Conservation (phyloP, 768 basidiomycete species). For the Xerocomus potaroensis region DNA sequence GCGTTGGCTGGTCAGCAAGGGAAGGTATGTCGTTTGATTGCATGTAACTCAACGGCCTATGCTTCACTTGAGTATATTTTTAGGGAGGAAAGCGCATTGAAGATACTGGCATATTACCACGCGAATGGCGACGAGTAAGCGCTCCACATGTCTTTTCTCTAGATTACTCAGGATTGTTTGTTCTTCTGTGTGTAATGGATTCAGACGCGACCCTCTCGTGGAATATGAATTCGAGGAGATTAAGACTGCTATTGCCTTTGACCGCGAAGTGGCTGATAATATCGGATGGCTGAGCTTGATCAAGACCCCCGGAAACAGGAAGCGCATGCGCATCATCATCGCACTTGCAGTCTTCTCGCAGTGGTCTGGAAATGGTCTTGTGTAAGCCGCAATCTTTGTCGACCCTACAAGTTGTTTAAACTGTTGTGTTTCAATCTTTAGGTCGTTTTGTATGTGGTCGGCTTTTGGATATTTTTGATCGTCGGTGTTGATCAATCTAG, state of each 20-base stretch:
- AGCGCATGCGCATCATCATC: constrained; percentile 52
- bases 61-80: not conserved
- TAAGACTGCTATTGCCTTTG: constrained; percentile 49
- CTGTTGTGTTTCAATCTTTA: not conserved
- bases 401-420: no score
- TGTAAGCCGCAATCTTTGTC: constrained; percentile 21
- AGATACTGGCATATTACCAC: constrained; percentile 28
- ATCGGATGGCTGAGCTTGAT: constrained; percentile 45
- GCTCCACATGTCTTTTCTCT: no score
- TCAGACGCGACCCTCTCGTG: constrained; percentile 37
- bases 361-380: constrained; percentile 53
- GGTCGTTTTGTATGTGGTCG: constrained; percentile 26
- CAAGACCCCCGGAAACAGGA: constrained; percentile 48
- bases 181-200: no score
- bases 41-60: not conserved
- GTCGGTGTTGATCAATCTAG: constrained; percentile 8
- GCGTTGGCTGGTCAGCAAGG: constrained; percentile 36
- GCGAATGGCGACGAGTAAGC: not conserved
- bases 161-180: no score
- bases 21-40: constrained; percentile 17
- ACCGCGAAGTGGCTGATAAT: constrained; percentile 36
- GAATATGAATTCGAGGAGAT: constrained; percentile 64
- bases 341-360: constrained; percentile 59
- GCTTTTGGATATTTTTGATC: not conserved
- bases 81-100: constrained; percentile 33